A percentile compares a stretch with the other conserved stretches of the same genome.
phyloP scores from a whole-genome alignment of 2,329 filamentous ascomycete species.

The Fusarium sp. region DNA sequence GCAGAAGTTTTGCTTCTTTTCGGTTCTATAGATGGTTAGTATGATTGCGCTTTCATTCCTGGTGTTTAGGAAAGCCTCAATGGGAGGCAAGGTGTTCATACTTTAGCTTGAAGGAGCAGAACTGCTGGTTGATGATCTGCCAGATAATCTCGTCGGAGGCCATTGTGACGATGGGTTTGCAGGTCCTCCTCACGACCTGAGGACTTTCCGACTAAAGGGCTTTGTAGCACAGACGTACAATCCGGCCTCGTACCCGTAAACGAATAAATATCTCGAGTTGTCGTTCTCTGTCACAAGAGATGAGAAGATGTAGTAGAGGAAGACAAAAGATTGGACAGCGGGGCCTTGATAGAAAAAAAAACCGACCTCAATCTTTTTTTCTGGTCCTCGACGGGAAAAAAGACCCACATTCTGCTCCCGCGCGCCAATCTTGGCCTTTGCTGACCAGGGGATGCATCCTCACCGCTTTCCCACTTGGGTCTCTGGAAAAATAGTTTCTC shows the following conservation, averaged over 20 bases:
- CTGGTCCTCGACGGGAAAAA: conserved; percentile 17
- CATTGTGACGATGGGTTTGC: conserved; percentile 60
- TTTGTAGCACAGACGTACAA: background rate
- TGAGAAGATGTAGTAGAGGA: conserved; percentile 18
- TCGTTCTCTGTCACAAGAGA: conserved; percentile 12
- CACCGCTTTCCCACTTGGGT: conserved; percentile 37
- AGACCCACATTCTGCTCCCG: conserved; percentile 22
- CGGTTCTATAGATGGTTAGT: conserved; percentile 68
- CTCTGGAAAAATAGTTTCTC: conserved; percentile 30
- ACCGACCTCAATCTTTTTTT: conserved; percentile 30
- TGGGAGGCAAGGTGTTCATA: conserved; percentile 53
- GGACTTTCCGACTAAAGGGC: background rate
- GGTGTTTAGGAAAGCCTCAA: background rate
- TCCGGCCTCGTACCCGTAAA: background rate
- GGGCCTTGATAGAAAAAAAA: conserved; percentile 19
- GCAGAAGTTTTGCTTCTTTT: conserved; percentile 92
- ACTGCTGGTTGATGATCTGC: conserved; percentile 96
- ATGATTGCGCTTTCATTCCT: background rate
- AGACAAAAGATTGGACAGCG: conserved; percentile 19
- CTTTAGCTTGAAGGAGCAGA: conserved; percentile 96
- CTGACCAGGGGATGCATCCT: conserved; percentile 23
- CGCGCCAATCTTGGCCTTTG: conserved; percentile 28
- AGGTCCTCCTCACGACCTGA: background rate
- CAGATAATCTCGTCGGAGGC: conserved; percentile 97
- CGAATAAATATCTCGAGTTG: background rate